Evolutionary conservation across 257 asterid genomes (phyloP).

Genomic region (Anisodus acutangulus): DNA sequence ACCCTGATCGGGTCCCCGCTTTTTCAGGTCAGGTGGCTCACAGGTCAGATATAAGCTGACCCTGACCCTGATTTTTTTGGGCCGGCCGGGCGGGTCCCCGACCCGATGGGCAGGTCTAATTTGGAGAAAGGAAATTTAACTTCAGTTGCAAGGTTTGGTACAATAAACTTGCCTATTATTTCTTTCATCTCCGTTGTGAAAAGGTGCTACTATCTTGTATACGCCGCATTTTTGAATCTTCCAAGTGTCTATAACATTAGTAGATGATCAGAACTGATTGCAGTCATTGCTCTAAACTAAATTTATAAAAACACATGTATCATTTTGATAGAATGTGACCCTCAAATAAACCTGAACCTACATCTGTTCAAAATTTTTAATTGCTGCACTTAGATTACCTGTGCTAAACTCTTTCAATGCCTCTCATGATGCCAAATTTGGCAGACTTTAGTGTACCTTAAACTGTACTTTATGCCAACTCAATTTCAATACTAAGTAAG

Average conservation of each 20-base stretch:
- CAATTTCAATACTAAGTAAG: too few species aligned
- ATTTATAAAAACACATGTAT: neutral
- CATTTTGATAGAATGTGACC: too few species aligned
- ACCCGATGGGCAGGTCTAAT: too few species aligned
- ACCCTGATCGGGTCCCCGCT: too few species aligned
- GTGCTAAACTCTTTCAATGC: neutral
- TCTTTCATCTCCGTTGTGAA: neutral
- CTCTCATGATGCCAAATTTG: neutral
- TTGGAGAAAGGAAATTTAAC: neutral
- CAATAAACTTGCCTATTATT: conserved; percentile 7
- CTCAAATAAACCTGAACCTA: neutral
- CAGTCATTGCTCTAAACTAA: neutral
- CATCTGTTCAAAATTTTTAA: neutral
- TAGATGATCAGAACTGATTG: neutral
- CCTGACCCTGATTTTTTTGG: too few species aligned
- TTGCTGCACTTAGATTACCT: conserved; percentile 2
- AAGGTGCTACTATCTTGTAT: conserved; percentile 2
- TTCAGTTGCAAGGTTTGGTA: neutral
- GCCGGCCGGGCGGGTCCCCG: too few species aligned
- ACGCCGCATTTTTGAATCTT: neutral
- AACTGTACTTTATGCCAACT: neutral
- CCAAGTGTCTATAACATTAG: neutral
- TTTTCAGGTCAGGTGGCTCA: too few species aligned
- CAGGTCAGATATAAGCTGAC: too few species aligned
- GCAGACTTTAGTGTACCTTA: neutral